Conservation (phyloP, 2,329 filamentous ascomycete species). For the Aspergillus ustus region DNA sequence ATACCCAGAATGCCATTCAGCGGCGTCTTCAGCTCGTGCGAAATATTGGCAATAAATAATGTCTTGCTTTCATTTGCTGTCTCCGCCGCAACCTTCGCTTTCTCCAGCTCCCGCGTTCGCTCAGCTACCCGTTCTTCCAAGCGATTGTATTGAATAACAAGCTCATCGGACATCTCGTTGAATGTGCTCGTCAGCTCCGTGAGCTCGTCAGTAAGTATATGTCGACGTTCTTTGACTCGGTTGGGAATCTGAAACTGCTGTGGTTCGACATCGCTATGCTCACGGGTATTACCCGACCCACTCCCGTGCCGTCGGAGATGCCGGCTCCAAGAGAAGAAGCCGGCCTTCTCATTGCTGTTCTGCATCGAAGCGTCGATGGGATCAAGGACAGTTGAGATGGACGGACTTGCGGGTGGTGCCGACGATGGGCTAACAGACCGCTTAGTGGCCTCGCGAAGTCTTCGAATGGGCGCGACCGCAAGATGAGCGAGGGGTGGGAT, state of each 20-base stretch:
- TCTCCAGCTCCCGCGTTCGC: conserved; percentile 80
- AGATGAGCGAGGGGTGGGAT: conserved; percentile 80
- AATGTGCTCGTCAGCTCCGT: conserved; percentile 84
- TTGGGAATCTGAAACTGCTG: conserved; percentile 76
- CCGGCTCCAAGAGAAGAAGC: conserved; percentile 18
- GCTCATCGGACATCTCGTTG: conserved; percentile 91
- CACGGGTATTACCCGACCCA: conserved; percentile 19
- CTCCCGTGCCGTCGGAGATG: conserved; percentile 19
- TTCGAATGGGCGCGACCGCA: conserved; percentile 77
- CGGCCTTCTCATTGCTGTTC: conserved; percentile 22
- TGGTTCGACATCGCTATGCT: not conserved
- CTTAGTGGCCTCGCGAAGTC: conserved; percentile 74
- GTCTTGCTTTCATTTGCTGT: conserved; percentile 97
- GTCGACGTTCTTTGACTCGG: conserved; percentile 76
- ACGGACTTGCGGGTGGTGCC: not conserved
- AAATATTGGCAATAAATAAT: conserved; percentile 93
- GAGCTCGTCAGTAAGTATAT: conserved; percentile 79
- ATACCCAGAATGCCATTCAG: conserved; percentile 92
- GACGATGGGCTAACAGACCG: conserved; percentile 67
- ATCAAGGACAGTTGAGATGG: not conserved
- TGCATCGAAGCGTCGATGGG: not conserved
- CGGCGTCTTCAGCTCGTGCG: conserved; percentile 80
- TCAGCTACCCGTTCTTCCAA: conserved; percentile 84
- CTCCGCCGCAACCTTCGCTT: conserved; percentile 89
- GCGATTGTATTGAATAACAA: conserved; percentile 82